Conservation (phyloP, 768 basidiomycete species). For the Mycena capillaripes region DNA sequence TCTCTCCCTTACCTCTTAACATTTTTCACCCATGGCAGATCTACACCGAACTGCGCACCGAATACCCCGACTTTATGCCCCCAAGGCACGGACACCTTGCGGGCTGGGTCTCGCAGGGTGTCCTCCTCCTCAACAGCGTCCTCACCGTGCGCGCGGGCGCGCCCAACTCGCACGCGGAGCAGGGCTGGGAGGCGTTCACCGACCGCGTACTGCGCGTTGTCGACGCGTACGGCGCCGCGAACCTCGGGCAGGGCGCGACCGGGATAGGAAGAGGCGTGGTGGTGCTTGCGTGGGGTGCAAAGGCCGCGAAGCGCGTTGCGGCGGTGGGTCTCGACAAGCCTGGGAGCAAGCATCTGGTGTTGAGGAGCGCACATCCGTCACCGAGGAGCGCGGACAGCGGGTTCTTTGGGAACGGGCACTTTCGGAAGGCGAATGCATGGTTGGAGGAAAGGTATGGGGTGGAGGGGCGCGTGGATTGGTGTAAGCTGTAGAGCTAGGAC, state of each 20-base stretch:
- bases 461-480: slow-evolving; percentile 83
- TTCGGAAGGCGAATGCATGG: slow-evolving; percentile 91
- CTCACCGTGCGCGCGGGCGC: slow-evolving; percentile 85
- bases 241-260: slow-evolving; percentile 56
- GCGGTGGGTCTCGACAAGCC: slow-evolving; percentile 62
- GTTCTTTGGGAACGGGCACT: slow-evolving; percentile 76
- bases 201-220: slow-evolving; percentile 83
- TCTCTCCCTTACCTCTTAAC: not conserved
- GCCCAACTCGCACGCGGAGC: slow-evolving; percentile 86
- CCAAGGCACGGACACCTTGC: slow-evolving; percentile 90
- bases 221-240: slow-evolving; percentile 81
- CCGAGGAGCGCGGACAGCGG: slow-evolving; percentile 71
- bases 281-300: slow-evolving; percentile 93
- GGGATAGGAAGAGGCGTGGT: slow-evolving; percentile 78
- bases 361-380: slow-evolving; percentile 52
- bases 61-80: slow-evolving; percentile 83
- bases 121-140: slow-evolving; percentile 93
- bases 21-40: slow-evolving; percentile 68
- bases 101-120: slow-evolving; percentile 87
- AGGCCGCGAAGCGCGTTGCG: slow-evolving; percentile 88
- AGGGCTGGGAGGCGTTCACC: slow-evolving; percentile 95
- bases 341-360: slow-evolving; percentile 85
- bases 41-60: slow-evolving; percentile 87
- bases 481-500: slow-evolving; percentile 36
- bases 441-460: slow-evolving; percentile 82